Percentiles rank a stretch among this genome's conserved stretches.
Evolutionary conservation across 2,329 filamentous ascomycete genomes (phyloP).

Genomic region (Fusarium sp.): DNA sequence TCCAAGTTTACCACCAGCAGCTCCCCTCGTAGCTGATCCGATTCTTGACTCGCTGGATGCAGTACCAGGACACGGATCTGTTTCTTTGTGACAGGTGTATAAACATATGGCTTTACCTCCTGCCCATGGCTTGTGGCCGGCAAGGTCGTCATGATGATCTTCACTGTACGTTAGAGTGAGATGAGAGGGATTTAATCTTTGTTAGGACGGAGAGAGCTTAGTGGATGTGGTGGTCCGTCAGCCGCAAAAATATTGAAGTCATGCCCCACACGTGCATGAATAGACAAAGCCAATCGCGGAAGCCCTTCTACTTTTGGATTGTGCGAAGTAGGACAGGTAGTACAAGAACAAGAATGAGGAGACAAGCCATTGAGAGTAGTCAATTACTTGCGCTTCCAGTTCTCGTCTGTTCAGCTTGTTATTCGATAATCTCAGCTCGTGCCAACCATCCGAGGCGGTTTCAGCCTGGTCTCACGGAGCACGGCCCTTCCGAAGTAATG

Average conservation of each 20-base stretch:
- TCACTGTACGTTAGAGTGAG: too few species aligned
- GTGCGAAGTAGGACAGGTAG: neutral
- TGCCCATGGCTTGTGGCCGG: accelerated
- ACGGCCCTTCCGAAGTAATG: too few species aligned
- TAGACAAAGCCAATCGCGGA: neutral
- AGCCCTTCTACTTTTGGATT: too few species aligned
- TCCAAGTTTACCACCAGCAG: neutral
- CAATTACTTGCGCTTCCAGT: too few species aligned
- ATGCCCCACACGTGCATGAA: neutral
- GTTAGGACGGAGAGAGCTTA: accelerated
- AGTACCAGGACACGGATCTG: conserved; percentile 4
- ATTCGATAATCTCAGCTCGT: too few species aligned
- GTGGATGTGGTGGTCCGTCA: neutral
- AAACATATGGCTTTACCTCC: neutral
- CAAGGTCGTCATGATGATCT: neutral
- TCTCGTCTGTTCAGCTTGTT: too few species aligned
- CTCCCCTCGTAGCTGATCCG: neutral
- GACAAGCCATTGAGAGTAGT: too few species aligned
- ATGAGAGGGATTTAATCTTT: neutral
- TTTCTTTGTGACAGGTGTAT: neutral
- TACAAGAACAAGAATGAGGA: too few species aligned
- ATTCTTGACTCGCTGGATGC: neutral
- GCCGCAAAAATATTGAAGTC: neutral
- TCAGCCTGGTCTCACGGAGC: too few species aligned
- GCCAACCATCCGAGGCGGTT: too few species aligned